Conservation (phyloP, 148 eudicot genomes). For the Rhododendron kiyosumense region DNA sequence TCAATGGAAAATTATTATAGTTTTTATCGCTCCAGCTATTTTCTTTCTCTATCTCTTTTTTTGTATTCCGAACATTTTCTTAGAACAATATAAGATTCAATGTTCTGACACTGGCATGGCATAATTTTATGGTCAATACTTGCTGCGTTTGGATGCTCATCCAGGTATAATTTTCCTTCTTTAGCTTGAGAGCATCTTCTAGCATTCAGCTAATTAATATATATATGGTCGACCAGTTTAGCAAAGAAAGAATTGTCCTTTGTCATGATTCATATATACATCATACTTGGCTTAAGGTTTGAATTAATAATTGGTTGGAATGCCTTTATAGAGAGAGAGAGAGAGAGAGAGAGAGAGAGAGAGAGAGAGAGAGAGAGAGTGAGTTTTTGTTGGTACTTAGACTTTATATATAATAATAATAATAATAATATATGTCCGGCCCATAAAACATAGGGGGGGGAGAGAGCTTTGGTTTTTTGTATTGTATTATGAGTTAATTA, state of each 20-base stretch:
- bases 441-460: background rate
- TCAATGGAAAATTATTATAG: background rate
- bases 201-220: background rate
- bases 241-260: background rate
- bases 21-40: background rate
- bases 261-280: background rate
- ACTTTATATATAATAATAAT: background rate
- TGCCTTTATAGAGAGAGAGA: background rate
- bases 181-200: background rate
- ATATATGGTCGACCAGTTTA: background rate
- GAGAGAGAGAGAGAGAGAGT: background rate
- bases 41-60: background rate
- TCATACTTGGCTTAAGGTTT: background rate
- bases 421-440: background rate
- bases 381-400: conserved; percentile 2
- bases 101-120: background rate
- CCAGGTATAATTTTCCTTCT: background rate
- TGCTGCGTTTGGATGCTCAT: background rate
- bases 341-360: background rate
- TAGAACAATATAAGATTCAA: background rate
- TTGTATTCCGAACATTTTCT: background rate
- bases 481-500: background rate
- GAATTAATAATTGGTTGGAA: background rate
- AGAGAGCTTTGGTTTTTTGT: background rate
- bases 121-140: background rate